These are phyloP conservation scores for Aspergillus fructus DNA, from an alignment of 2,329 filamentous ascomycete genomes.

Conservation along the genomic window DNA sequence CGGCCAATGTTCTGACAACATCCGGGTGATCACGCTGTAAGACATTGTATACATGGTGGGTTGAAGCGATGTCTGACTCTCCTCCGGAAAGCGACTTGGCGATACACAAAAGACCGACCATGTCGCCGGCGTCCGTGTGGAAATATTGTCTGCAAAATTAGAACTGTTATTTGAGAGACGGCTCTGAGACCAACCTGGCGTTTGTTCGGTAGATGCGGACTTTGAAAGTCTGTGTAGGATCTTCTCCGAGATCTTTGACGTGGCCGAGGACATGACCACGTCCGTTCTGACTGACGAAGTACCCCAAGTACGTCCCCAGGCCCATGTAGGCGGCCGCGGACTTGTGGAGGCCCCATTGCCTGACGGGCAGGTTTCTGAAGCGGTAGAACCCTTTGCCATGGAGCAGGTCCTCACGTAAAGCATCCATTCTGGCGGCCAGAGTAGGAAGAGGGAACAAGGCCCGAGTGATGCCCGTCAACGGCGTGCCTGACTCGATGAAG, in stretches of 20 bases:
- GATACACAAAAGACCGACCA: conserved; percentile 81
- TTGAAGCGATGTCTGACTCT: conserved; percentile 77
- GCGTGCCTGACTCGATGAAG: conserved; percentile 65
- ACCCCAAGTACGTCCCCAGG: conserved; percentile 78
- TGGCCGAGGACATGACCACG: conserved; percentile 83
- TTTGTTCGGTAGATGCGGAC: conserved; percentile 90
- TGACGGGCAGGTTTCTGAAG: conserved; percentile 80
- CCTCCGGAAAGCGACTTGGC: conserved; percentile 77
- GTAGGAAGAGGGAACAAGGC: conserved; percentile 63
- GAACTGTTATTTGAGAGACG: not conserved
- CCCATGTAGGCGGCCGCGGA: conserved; percentile 89
- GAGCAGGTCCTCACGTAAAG: conserved; percentile 65
- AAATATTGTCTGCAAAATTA: conserved; percentile 65
- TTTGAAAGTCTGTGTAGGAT: conserved; percentile 75
- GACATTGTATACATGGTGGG: conserved; percentile 79
- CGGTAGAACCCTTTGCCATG: conserved; percentile 88
- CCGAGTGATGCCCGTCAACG: conserved; percentile 70
- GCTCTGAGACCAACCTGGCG: conserved; percentile 53
- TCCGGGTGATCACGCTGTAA: conserved; percentile 74
- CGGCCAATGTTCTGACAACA: conserved; percentile 70
- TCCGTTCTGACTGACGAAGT: conserved; percentile 84
- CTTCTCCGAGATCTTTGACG: conserved; percentile 84
- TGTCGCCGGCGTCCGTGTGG: conserved; percentile 78
- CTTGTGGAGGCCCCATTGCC: conserved; percentile 74
- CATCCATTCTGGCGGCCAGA: conserved; percentile 53